Evolutionary conservation across 2,329 filamentous ascomycete species (phyloP).

Genomic region (Grosmannia clavigera): DNA sequence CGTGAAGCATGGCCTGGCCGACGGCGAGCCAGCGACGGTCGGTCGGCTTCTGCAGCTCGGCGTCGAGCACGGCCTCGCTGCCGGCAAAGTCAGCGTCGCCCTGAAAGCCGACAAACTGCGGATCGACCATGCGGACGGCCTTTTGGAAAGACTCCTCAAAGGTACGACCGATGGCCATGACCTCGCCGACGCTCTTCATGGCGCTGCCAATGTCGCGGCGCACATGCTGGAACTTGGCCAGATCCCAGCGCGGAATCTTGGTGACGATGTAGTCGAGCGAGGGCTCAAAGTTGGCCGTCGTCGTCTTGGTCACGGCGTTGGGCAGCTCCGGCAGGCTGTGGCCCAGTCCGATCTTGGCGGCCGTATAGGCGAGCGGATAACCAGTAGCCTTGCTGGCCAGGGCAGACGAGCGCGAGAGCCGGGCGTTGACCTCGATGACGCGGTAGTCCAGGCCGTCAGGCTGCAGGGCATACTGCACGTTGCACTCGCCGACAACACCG

Average conservation of each 20-base stretch:
- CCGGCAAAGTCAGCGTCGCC: conserved; percentile 80
- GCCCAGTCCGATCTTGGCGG: conserved; percentile 94
- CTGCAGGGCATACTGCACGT: conserved; percentile 94
- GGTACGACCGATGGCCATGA: conserved; percentile 97
- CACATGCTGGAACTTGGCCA: conserved; percentile 98
- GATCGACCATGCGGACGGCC: conserved; percentile 93
- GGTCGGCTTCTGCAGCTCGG: conserved; percentile 80
- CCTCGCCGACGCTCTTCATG: conserved; percentile 98
- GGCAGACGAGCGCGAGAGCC: conserved; percentile 92
- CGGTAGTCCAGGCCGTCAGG: conserved; percentile 95
- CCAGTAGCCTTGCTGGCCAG: conserved; percentile 96
- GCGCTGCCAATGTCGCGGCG: conserved; percentile 94
- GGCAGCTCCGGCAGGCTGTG: conserved; percentile 91
- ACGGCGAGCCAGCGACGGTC: conserved; percentile 96
- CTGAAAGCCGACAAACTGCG: conserved; percentile 83
- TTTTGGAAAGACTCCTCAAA: conserved; percentile 99
- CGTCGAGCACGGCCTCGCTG: conserved; percentile 46
- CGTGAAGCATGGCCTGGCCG: conserved; percentile 94
- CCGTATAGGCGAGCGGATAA: conserved; percentile 93
- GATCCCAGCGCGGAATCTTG: conserved; percentile 97
- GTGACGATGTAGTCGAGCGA: conserved; percentile 96
- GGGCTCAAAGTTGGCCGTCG: conserved; percentile 96
- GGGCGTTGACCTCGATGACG: conserved; percentile 97
- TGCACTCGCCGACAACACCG: conserved; percentile 95
- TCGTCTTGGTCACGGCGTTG: conserved; percentile 97